These are phyloP conservation scores for Plicaturopsis crispa DNA, from an alignment of 768 basidiomycete genomes.

Conservation along the genomic window DNA sequence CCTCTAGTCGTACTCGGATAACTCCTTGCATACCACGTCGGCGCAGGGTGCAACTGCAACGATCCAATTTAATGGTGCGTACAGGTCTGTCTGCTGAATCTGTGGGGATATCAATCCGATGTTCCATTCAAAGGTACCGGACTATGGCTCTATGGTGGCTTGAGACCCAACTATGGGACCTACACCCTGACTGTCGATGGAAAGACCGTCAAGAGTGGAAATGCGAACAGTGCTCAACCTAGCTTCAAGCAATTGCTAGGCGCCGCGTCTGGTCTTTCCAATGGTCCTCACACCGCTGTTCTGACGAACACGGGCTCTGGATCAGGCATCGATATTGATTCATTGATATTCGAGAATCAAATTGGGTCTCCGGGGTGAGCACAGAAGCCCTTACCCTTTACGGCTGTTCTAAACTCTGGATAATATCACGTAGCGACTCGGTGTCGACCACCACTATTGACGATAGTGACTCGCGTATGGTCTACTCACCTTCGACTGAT, in stretches of 20 bases:
- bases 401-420: not conserved
- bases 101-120: constrained; percentile 1
- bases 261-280: constrained; percentile 29
- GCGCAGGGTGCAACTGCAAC: constrained; percentile 40
- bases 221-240: constrained; percentile 21
- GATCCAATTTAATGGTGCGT: constrained; percentile 40
- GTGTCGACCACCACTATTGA: constrained; percentile 22
- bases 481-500: constrained; percentile 29
- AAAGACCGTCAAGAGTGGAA: constrained; percentile 23
- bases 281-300: constrained; percentile 40
- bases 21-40: constrained; percentile 36
- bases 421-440: too few species aligned
- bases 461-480: constrained; percentile 30
- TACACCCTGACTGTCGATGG: constrained; percentile 41
- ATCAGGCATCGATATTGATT: constrained; percentile 42
- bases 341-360: constrained; percentile 32
- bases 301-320: constrained; percentile 35
- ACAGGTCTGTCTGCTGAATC: not conserved
- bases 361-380: constrained; percentile 31
- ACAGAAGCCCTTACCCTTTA: not conserved
- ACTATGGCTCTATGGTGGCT: constrained; percentile 42
- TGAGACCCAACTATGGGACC: constrained; percentile 36
- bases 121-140: constrained; percentile 43
- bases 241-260: constrained; percentile 33
- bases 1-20: constrained; percentile 34